Percentiles rank a stretch among this genome's conserved stretches.
phyloP scores from a whole-genome alignment of 352 stramenopile genomes.

The Pilasporangium apinafurcum region DNA sequence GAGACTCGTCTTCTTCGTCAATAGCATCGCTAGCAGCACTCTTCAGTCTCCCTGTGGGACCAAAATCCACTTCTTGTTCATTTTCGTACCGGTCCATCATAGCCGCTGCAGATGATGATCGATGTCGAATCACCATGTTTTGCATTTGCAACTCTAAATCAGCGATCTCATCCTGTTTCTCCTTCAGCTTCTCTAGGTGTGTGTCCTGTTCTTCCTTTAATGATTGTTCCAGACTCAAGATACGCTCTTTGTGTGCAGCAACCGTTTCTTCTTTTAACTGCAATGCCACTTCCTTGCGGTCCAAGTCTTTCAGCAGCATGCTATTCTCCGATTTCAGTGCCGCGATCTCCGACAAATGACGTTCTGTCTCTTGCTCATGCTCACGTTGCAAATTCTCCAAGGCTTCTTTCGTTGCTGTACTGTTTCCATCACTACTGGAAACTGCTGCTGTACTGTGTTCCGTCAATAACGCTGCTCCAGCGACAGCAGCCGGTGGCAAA shows the following conservation, averaged over 20 bases:
- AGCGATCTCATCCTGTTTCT: conserved; percentile 69
- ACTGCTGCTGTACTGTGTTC: conserved; percentile 13
- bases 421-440: background rate
- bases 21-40: conserved; percentile 15
- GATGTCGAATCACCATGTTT: conserved; percentile 45
- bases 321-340: conserved; percentile 65
- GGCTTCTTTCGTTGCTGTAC: conserved; percentile 13
- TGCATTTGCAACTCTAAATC: conserved; percentile 58
- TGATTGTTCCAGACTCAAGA: conserved; percentile 41
- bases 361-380: conserved; percentile 37
- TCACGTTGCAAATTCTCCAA: conserved; percentile 32
- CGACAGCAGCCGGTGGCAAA: conserved; percentile 13
- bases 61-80: conserved; percentile 35
- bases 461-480: conserved; percentile 20
- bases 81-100: conserved; percentile 30
- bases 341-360: conserved; percentile 36
- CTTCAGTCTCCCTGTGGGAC: conserved; percentile 27
- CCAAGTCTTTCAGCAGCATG: conserved; percentile 67
- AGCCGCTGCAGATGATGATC: conserved; percentile 40
- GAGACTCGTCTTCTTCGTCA: conserved; percentile 30
- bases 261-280: conserved; percentile 68
- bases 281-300: conserved; percentile 57
- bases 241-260: conserved; percentile 50
- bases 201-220: conserved; percentile 61
- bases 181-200: conserved; percentile 50